Percentiles rank a stretch among this genome's conserved stretches.
Conservation (phyloP, 2,329 filamentous ascomycete genomes). For the Coniochaeta prunicola region DNA sequence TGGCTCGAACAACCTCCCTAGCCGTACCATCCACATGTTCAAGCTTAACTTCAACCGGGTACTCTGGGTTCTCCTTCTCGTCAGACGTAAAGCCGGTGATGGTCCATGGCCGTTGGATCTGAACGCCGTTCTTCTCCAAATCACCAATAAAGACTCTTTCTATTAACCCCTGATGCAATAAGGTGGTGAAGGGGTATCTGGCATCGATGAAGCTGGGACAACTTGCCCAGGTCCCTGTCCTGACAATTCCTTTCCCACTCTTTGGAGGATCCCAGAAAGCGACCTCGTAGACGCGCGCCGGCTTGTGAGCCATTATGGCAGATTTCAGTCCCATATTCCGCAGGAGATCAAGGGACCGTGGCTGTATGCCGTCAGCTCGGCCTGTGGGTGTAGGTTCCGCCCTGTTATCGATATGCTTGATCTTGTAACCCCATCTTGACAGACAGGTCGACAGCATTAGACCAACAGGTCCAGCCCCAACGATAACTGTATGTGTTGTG, state of each 20-base stretch:
- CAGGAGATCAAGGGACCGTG: constrained; percentile 77
- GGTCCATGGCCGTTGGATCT: constrained; percentile 58
- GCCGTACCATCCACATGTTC: constrained; percentile 67
- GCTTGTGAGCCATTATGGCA: constrained; percentile 78
- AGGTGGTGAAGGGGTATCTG: constrained; percentile 62
- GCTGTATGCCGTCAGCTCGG: constrained; percentile 87
- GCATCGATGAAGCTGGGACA: constrained; percentile 79
- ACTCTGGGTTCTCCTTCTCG: constrained; percentile 48
- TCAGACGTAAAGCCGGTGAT: constrained; percentile 55
- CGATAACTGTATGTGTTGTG: constrained; percentile 51
- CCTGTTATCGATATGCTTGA: constrained; percentile 91
- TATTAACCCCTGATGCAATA: constrained; percentile 65
- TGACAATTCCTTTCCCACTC: constrained; percentile 49
- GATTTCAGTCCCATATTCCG: constrained; percentile 87
- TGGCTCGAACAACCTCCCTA: constrained; percentile 59
- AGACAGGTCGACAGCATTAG: constrained; percentile 83
- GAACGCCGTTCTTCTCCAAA: constrained; percentile 51
- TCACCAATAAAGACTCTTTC: constrained; percentile 64
- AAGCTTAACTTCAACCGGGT: constrained; percentile 74
- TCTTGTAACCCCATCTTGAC: constrained; percentile 86
- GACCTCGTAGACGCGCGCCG: constrained; percentile 76
- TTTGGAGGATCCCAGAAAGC: constrained; percentile 63
- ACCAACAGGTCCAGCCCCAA: constrained; percentile 84
- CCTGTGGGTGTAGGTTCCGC: constrained; percentile 78
- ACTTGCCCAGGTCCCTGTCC: constrained; percentile 73